phyloP scores from a whole-genome alignment of 2,329 filamentous ascomycete species.

The Aspergillus sp. region DNA sequence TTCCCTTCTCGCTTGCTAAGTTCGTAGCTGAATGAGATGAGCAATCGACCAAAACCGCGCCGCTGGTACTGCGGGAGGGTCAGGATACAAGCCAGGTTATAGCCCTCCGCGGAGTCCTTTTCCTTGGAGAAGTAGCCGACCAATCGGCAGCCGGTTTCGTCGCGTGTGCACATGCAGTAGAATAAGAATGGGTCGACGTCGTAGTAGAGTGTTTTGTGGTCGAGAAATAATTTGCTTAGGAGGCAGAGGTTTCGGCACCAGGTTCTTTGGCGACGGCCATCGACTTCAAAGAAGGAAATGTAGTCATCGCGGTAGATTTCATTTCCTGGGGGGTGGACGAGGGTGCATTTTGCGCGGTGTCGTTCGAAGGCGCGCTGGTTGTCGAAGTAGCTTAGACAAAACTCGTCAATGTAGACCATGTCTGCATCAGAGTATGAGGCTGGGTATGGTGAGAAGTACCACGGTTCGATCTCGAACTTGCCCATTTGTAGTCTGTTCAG shows the following conservation, averaged over 20 bases:
- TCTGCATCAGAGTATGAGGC: slow-evolving; percentile 82
- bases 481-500: slow-evolving; percentile 93
- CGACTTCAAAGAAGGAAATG: slow-evolving; percentile 94
- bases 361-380: slow-evolving; percentile 74
- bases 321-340: slow-evolving; percentile 91
- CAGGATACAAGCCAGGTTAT: slow-evolving; percentile 96
- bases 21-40: slow-evolving; percentile 97
- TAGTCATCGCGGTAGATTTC: slow-evolving; percentile 92
- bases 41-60: slow-evolving; percentile 82
- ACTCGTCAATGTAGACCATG: slow-evolving; percentile 93
- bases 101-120: slow-evolving; percentile 92
- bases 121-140: slow-evolving; percentile 99
- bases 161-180: slow-evolving; percentile 92
- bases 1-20: slow-evolving; percentile 92
- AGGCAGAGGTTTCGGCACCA: slow-evolving; percentile 98
- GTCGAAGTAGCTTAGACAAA: slow-evolving; percentile 87
- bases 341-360: slow-evolving; percentile 80
- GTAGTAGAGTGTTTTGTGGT: slow-evolving; percentile 96
- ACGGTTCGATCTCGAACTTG: slow-evolving; percentile 82
- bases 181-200: slow-evolving; percentile 96
- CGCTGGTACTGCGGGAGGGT: slow-evolving; percentile 94
- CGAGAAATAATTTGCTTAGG: slow-evolving; percentile 92
- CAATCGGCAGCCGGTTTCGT: slow-evolving; percentile 87
- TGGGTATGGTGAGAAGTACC: slow-evolving; percentile 98
- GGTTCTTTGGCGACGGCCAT: slow-evolving; percentile 93